Percentiles rank a stretch among this genome's conserved stretches.
Conservation (phyloP, 805 yeast species). For the Kazachstania psychrophila region DNA sequence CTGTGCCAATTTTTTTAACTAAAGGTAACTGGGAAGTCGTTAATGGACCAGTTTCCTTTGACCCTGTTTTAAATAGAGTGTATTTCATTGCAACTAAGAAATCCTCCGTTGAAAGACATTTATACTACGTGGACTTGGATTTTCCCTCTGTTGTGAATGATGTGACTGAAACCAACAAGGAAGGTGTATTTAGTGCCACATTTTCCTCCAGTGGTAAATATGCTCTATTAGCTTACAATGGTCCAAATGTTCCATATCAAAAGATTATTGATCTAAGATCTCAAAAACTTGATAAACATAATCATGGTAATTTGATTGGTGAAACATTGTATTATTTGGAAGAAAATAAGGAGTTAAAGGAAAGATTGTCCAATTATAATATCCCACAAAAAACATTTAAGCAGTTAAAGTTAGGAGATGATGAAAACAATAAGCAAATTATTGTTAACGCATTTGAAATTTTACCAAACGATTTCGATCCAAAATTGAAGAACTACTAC, state of each 20-base stretch:
- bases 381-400: constrained; percentile 49
- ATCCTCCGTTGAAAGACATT: constrained; percentile 75
- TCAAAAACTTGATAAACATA: constrained; percentile 9
- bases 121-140: constrained; percentile 58
- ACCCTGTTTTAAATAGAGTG: constrained; percentile 41
- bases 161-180: constrained; percentile 43
- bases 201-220: constrained; percentile 76
- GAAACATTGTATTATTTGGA: constrained; percentile 29
- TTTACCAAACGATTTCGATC: constrained; percentile 64
- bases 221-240: constrained; percentile 58
- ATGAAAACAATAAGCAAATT: constrained; percentile 38
- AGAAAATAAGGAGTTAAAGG: constrained; percentile 35
- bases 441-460: constrained; percentile 64
- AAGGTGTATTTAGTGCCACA: constrained; percentile 61
- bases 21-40: constrained; percentile 88
- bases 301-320: constrained; percentile 18
- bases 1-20: constrained; percentile 52
- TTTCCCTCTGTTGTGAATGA: constrained; percentile 31
- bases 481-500: constrained; percentile 41
- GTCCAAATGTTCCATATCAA: constrained; percentile 78
- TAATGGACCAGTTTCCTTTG: constrained; percentile 56
- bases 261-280: constrained; percentile 49
- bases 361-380: constrained; percentile 36
- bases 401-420: constrained; percentile 45
- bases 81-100: constrained; percentile 63